Evolutionary conservation across 345 rosid species (phyloP), one percentile per base, ranked within the genome.

Genomic region (Citrus australasica): DNA sequence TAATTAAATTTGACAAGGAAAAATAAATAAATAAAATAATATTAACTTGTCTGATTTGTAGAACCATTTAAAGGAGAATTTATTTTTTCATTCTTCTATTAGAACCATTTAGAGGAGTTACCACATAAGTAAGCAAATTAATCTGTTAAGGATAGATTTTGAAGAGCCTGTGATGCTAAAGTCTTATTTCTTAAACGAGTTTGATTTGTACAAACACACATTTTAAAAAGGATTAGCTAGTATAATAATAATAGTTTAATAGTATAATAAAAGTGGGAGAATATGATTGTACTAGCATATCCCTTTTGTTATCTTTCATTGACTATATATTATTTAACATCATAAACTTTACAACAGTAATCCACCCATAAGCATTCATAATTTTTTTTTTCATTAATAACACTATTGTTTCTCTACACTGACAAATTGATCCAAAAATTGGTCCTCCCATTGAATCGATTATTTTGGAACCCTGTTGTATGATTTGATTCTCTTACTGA

Each of bases 401-500:
- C 59, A 77, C 25, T 37, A n/a, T 9, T 73, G 35, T 42, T 64
- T 28, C 51, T 61, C 28, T 71, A 75, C 80, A 71, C 27, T 21
- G 65, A 42, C 3, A 22, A 71, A 56, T 71, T 22, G n/a, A 61
- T 62, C 17, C 71, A 64, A 76, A 78, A 78, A 64, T 33, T 63
- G 59, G 51, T 21, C 65, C 24, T 46, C 28, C 25, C 35, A 32
- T 67, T 22, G 10, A 35, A 25, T 46, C 35, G 2, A 38, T 76
- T 76, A 83, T 75, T 74, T 74, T 11, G 79, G 76, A 21, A 71
- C 72, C 69, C 78, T 86, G 86, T 79, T 86, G 87, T 81, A 84
- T 28, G 82, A 73, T 80, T 85, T 93, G 46, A 80, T 86, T 71
- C 97, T 89, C 84, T 88, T 84, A 2, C 66, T 80, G 40, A 93